Evolutionary conservation across 2,329 filamentous ascomycete genomes (phyloP), one percentile per base, ranked within the genome.

Genomic region (Sporothrix dimorphospora): DNA sequence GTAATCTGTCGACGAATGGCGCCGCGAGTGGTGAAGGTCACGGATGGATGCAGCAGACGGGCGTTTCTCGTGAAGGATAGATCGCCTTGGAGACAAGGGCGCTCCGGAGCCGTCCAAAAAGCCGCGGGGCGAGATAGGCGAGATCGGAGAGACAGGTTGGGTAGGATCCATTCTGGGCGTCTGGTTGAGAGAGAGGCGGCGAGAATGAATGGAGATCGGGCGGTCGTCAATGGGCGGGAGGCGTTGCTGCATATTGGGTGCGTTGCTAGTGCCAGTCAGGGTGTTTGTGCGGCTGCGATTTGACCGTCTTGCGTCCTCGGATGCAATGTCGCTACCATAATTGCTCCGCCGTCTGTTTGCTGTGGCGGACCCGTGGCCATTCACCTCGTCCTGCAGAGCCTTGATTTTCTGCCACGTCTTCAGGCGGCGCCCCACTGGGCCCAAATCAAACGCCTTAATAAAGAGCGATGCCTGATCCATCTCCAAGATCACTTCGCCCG

Each of bases 331-430:
- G 77, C 87, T 89, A 63, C 85, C 87, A 78, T 88, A 88, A 1
- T 83, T 90, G 63, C 85, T 87, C 69, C 87, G 83, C 72, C 86
- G 83, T 8, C 47, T 69, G 47, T 61, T 69, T 19, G 65, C 67
- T 16, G 70, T 70, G 12, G 83, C 84, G 34, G 81, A 75, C 19
- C 78, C 72, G 8, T 80, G 81, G 59, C 87, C 87, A 75, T 88
- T 91, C 55, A 96, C 90, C 80, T 98, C 94, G 78, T 97, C 93
- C 79, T 98, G 95, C 75, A 98, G 86, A 3, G 89, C 85, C 81
- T 97, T 97, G 80, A 98, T 94, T 81, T 96, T 97, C 81, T 98
- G 94, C 95, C 95, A 98, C 1, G 94, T 97, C 81, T 97, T 97
- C 74, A 98, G 83, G 74, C 95, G 88, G 72, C 93, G 88, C 9